These are phyloP conservation scores for Kondoa subrosea DNA, from an alignment of 768 basidiomycete genomes.

Conservation along the genomic window DNA sequence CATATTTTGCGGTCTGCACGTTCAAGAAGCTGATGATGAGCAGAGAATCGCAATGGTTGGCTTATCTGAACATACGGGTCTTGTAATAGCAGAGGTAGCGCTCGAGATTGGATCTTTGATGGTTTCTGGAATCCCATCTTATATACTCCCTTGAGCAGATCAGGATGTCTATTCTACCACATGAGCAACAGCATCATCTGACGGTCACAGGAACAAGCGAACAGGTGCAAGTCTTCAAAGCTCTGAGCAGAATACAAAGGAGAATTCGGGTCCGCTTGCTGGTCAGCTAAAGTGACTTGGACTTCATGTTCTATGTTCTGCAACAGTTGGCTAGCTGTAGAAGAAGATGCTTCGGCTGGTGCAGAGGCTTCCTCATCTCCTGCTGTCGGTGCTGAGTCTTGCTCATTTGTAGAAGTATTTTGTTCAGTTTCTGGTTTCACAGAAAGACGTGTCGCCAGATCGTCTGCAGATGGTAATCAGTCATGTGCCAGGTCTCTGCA, in stretches of 20 bases:
- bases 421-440: not conserved
- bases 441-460: not conserved
- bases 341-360: not conserved
- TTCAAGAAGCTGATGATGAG: not conserved
- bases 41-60: not conserved
- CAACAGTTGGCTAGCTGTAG: not conserved
- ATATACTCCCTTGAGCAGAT: slow-evolving; percentile 83
- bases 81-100: slow-evolving; percentile 69
- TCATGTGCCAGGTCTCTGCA: not conserved
- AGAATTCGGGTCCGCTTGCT: slow-evolving; percentile 89
- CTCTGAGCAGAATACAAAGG: slow-evolving; percentile 82
- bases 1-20: slow-evolving; percentile 78
- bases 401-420: not conserved
- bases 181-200: not conserved
- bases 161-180: slow-evolving; percentile 44
- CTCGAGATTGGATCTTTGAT: slow-evolving; percentile 95
- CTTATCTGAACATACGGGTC: slow-evolving; percentile 55
- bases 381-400: not conserved
- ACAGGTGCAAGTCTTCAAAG: slow-evolving; percentile 93
- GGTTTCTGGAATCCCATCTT: slow-evolving; percentile 93
- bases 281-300: slow-evolving; percentile 91
- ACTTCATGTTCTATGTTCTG: slow-evolving; percentile 2
- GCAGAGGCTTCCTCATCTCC: not conserved
- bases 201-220: not conserved
- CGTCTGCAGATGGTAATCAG: not conserved